phyloP scores from a whole-genome alignment of 148 eudicot genomes.

The Nepenthes mirabilis region DNA sequence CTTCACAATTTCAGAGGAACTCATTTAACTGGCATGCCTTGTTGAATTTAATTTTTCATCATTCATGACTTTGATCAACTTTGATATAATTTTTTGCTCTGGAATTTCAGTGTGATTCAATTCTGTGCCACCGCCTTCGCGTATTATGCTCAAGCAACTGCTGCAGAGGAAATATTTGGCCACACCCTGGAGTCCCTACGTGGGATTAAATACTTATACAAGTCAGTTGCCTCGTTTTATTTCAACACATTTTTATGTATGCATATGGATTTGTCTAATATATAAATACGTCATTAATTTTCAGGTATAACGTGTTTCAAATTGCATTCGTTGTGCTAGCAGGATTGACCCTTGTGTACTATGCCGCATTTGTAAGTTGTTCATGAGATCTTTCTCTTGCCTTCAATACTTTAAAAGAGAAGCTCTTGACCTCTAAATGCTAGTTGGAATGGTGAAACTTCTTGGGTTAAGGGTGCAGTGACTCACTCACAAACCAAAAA shows the following conservation, averaged over 20 bases:
- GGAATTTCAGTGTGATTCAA: slow-evolving; percentile 79
- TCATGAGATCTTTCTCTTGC: neutral
- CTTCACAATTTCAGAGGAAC: too few relatives aligned
- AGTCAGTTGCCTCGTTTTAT: slow-evolving; percentile 35
- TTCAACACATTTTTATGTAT: neutral
- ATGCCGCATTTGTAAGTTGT: slow-evolving; percentile 74
- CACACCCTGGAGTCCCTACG: slow-evolving; percentile 95
- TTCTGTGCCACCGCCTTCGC: slow-evolving; percentile 95
- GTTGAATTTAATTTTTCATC: neutral
- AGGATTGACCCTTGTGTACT: slow-evolving; percentile 67
- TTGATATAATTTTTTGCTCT: neutral
- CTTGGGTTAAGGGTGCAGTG: too few relatives aligned
- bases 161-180: slow-evolving; percentile 93
- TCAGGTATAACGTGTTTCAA: slow-evolving; percentile 94
- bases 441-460: too few relatives aligned
- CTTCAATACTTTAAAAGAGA: neutral
- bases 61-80: neutral
- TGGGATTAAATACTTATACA: slow-evolving; percentile 92
- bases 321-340: slow-evolving; percentile 77
- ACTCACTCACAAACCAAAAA: too few relatives aligned
- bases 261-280: neutral
- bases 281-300: neutral
- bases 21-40: too few relatives aligned
- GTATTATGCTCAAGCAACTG: slow-evolving; percentile 97
- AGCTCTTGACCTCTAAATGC: too few relatives aligned